Evolutionary conservation across 129 eudicot species (phyloP).

Genomic region (Apium graveolens): DNA sequence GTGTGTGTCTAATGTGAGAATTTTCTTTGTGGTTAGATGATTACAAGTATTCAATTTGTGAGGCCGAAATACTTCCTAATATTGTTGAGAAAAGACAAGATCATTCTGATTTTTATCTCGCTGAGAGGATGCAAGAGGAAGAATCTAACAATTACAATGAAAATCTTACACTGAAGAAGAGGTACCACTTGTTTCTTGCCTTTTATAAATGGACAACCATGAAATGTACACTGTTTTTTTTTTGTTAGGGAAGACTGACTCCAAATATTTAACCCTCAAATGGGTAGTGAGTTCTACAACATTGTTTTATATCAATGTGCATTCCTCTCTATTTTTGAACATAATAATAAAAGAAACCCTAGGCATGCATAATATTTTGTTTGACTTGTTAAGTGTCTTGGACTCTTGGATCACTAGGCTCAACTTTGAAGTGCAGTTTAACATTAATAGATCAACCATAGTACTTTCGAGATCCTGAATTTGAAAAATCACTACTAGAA

Average conservation of each 20-base stretch:
- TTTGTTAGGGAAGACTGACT: not conserved
- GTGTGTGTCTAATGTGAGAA: not conserved
- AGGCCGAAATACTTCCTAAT: constrained; percentile 69
- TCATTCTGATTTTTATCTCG: constrained; percentile 86
- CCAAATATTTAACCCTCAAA: not conserved
- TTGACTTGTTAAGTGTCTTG: not conserved
- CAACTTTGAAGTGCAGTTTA: not conserved
- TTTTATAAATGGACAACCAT: not conserved
- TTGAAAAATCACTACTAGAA: too few relatives aligned
- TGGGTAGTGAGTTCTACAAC: not conserved
- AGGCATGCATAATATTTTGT: not conserved
- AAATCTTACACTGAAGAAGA: constrained; percentile 24
- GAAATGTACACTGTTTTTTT: not conserved
- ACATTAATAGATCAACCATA: not conserved
- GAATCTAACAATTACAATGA: constrained; percentile 31
- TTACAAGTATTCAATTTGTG: constrained; percentile 79
- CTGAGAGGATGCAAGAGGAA: constrained; percentile 72
- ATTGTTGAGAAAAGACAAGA: constrained; percentile 89
- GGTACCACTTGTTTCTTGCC: constrained; percentile 31
- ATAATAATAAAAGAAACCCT: not conserved
- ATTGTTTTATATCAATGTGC: not conserved
- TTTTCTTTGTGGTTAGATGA: constrained; percentile 58
- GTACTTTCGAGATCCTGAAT: not conserved
- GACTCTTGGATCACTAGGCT: not conserved
- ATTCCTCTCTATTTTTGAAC: not conserved